Percentiles rank a stretch among this genome's conserved stretches.
Conservation (phyloP, 1,139 yeast species). For the Kurtzmaniella quercitrusa region DNA sequence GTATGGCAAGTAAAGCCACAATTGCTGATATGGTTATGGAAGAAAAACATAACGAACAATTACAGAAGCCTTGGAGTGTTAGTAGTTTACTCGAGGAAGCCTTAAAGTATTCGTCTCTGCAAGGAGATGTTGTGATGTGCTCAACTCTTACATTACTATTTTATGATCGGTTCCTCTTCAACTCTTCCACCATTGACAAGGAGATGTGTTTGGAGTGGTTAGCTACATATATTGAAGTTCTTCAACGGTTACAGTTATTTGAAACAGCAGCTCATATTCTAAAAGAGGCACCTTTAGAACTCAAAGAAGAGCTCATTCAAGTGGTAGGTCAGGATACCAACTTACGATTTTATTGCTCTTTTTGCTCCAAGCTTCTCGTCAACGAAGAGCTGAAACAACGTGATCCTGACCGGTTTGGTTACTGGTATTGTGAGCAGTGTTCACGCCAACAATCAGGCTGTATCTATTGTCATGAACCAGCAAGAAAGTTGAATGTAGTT, state of each 20-base stretch:
- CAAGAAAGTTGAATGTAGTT: slow-evolving; percentile 68
- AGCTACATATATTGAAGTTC: slow-evolving; percentile 51
- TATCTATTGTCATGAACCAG: slow-evolving; percentile 74
- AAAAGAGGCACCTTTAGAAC: slow-evolving; percentile 37
- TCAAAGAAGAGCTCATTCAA: slow-evolving; percentile 38
- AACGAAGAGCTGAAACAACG: slow-evolving; percentile 57
- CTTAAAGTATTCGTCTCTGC: slow-evolving; percentile 49
- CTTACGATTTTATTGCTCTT: slow-evolving; percentile 62
- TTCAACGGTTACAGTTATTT: slow-evolving; percentile 52
- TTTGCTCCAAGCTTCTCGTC: slow-evolving; percentile 58
- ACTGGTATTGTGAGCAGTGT: slow-evolving; percentile 85
- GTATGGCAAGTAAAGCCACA: background rate
- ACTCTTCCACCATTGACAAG: slow-evolving; percentile 15
- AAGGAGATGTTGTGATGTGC: slow-evolving; percentile 65
- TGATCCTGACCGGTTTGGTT: slow-evolving; percentile 43
- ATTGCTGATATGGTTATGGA: background rate
- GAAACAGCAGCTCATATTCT: slow-evolving; percentile 56
- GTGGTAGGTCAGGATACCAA: slow-evolving; percentile 52
- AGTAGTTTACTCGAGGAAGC: slow-evolving; percentile 35
- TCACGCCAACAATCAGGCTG: slow-evolving; percentile 59
- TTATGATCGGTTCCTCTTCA: slow-evolving; percentile 25
- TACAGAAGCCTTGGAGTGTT: slow-evolving; percentile 28
- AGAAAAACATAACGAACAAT: background rate
- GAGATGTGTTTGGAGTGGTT: slow-evolving; percentile 50
- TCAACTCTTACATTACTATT: slow-evolving; percentile 59